Percentiles rank a stretch among this genome's conserved stretches.
Evolutionary conservation across 257 asterid species (phyloP).

Genomic region (Henckelia pumila): DNA sequence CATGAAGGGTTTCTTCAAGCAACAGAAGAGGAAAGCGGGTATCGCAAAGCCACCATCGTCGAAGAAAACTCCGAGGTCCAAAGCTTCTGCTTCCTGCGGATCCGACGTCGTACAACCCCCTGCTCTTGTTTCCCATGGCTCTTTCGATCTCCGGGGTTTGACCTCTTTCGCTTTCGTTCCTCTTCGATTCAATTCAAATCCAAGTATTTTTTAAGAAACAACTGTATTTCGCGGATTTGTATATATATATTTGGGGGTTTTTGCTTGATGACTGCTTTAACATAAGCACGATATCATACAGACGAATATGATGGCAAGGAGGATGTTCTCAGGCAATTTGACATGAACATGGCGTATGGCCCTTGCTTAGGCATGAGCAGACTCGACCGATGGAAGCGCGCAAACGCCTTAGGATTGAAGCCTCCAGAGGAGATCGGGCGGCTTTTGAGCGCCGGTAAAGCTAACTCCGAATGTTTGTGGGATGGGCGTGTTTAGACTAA

Average conservation of each 20-base stretch:
- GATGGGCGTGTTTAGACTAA: conserved; percentile 58
- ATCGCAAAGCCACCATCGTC: conserved; percentile 37
- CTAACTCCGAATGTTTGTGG: conserved; percentile 57
- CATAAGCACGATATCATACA: conserved; percentile 19
- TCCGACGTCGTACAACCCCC: conserved; percentile 54
- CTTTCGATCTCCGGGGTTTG: conserved; percentile 67
- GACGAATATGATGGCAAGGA: conserved; percentile 58
- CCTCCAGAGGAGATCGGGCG: conserved; percentile 55
- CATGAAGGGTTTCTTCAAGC: conserved; percentile 71
- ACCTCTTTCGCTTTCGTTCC: not conserved
- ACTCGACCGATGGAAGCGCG: conserved; percentile 74
- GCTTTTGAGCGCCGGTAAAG: conserved; percentile 42
- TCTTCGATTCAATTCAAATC: not conserved
- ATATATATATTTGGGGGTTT: not conserved
- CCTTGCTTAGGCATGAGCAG: conserved; percentile 81
- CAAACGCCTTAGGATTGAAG: conserved; percentile 49
- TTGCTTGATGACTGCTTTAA: not conserved
- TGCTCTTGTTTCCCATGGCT: conserved; percentile 56
- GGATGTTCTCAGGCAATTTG: conserved; percentile 65
- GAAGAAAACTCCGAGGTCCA: conserved; percentile 33
- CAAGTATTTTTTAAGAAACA: not conserved
- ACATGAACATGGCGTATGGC: conserved; percentile 77
- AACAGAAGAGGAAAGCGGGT: conserved; percentile 50
- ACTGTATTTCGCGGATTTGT: not conserved
- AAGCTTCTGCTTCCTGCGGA: conserved; percentile 51